Conservation (phyloP, 306 rosid genomes). For the Dryas alaskensis region DNA sequence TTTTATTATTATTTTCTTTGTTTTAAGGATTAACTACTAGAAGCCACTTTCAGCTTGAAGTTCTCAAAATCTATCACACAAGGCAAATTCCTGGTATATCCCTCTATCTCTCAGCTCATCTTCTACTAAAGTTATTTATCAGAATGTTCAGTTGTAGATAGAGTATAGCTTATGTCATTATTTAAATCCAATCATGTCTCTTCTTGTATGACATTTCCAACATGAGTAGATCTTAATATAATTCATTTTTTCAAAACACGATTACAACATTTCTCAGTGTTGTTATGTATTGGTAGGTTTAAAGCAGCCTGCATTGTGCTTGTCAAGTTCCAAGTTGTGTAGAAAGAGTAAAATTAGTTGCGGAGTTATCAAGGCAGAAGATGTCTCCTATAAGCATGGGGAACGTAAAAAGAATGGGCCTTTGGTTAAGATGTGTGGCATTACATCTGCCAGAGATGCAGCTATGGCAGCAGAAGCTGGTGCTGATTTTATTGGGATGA, state of each 20-base stretch:
- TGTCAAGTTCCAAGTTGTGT: slow-evolving; percentile 30
- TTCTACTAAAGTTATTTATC: background rate
- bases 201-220: slow-evolving; percentile 5
- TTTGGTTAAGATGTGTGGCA: slow-evolving; percentile 92
- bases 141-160: too few species aligned
- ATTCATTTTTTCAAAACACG: background rate
- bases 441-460: slow-evolving; percentile 87
- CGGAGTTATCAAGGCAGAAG: slow-evolving; percentile 34
- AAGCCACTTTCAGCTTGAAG: slow-evolving; percentile 41
- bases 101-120: too few species aligned
- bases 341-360: slow-evolving; percentile 43
- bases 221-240: background rate
- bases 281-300: slow-evolving; percentile 39
- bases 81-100: slow-evolving; percentile 35
- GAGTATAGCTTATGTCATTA: background rate
- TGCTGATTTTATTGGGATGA: slow-evolving; percentile 92
- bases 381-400: slow-evolving; percentile 30
- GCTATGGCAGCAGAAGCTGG: slow-evolving; percentile 96
- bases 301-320: slow-evolving; percentile 32
- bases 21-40: slow-evolving; percentile 42
- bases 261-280: background rate
- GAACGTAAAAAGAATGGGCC: slow-evolving; percentile 44
- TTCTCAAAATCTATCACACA: slow-evolving; percentile 21
- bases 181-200: slow-evolving; percentile 4
- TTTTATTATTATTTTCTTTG: background rate